These are phyloP conservation scores for Skeletonema tropicum DNA, from an alignment of 108 stramenopile genomes.

Conservation along the genomic window DNA sequence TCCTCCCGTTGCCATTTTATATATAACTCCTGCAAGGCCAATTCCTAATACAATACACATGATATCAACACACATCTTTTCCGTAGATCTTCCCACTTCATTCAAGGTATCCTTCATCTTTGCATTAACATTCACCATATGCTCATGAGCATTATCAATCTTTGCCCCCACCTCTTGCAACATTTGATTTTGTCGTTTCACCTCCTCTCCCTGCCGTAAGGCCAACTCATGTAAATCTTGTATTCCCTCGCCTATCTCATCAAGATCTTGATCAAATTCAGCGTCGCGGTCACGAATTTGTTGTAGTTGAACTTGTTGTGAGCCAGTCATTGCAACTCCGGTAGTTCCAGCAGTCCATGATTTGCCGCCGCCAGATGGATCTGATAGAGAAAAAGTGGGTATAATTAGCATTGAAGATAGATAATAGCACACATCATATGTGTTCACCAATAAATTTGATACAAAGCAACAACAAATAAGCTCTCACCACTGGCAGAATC, in stretches of 20 bases:
- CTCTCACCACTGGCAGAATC: slow-evolving; percentile 28
- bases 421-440: not conserved
- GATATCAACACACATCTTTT: slow-evolving; percentile 95
- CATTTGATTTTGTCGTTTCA: slow-evolving; percentile 82
- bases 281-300: slow-evolving; percentile 81
- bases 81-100: slow-evolving; percentile 83
- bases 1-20: not conserved
- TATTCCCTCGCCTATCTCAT: slow-evolving; percentile 90
- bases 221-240: slow-evolving; percentile 87
- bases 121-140: slow-evolving; percentile 77
- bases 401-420: not conserved
- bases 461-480: slow-evolving; percentile 14
- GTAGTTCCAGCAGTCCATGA: slow-evolving; percentile 32
- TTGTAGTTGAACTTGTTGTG: slow-evolving; percentile 76
- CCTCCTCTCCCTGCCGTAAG: slow-evolving; percentile 79
- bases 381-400: not conserved
- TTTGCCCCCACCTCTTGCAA: slow-evolving; percentile 68
- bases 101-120: slow-evolving; percentile 92
- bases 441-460: slow-evolving; percentile 4
- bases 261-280: slow-evolving; percentile 87
- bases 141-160: slow-evolving; percentile 78
- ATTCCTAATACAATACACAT: slow-evolving; percentile 85
- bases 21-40: not conserved
- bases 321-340: slow-evolving; percentile 64
- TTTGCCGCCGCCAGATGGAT: slow-evolving; percentile 14